Evolutionary conservation across 1,284 basidiomycete genomes (phyloP), one percentile per base, ranked within the genome.

Genomic region (Marasmius sp.): DNA sequence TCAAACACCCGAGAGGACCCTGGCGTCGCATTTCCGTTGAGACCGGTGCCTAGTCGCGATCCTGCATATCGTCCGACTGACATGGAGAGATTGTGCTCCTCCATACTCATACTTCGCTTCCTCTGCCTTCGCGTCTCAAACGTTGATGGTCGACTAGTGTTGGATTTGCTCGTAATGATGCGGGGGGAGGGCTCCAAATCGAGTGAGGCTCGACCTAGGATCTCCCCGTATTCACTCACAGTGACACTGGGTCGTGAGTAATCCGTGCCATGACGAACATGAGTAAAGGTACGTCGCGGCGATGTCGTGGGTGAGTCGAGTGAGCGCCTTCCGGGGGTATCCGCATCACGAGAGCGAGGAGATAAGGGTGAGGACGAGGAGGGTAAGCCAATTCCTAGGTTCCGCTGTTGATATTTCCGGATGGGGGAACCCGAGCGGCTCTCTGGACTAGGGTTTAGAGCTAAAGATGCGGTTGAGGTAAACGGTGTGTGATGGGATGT

Each of bases 41-140:
- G 27, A 27, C 27, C 27, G 27, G 27, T 27, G 27, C 27, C 27
- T 27, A 27, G 27, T 27, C 43, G 27, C 20, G 38, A 12, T 11
- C 43, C 50, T 27, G 22, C 33, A 60, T 45, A 55, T 12, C 52
- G 38, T 20, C 39, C 52, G 36, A 49, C 12, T 10, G 50, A 59
- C 27, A 20, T 7, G 50, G n/a, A 39, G 10, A 38, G 43, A 34
- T 10, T 7, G 38, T 11, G 27, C 5, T 38, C 81, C 60, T 85
- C 82, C 2, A 89, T 81, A 62, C 88, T 90, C 76, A 86, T 79
- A 64, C 88, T 91, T 51, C 89, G 76, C 67, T 85, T 85, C 22
- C 86, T 74, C 43, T 58, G 57, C 33, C 57, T 48, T 36, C 33
- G 33, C 16, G 34, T 27, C 27, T 33, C 33, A 18, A 58, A 49